These are phyloP conservation scores for Sporothrix euskadiensis DNA, from an alignment of 2,329 filamentous ascomycete species.

Conservation along the genomic window DNA sequence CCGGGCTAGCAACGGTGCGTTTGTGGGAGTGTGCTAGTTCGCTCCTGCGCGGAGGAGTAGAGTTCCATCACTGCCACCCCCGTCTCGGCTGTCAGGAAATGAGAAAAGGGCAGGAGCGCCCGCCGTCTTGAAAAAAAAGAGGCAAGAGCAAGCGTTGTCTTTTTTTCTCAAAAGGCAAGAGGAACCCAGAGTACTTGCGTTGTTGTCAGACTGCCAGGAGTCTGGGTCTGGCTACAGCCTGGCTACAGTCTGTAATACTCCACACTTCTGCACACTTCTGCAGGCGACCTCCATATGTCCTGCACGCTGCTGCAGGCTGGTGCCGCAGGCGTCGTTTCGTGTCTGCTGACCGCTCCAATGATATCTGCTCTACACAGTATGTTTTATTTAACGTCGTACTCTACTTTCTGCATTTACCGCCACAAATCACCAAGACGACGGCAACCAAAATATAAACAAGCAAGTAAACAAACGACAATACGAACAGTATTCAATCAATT, in stretches of 20 bases:
- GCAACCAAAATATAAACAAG: constrained; percentile 1
- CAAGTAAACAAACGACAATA: constrained; percentile 20
- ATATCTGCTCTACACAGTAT: too few relatives aligned
- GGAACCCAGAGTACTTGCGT: background rate
- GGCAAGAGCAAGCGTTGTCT: background rate
- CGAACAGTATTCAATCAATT: constrained; percentile 13
- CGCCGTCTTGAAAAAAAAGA: background rate
- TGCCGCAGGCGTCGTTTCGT: constrained; percentile 15
- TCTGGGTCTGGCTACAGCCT: too few relatives aligned
- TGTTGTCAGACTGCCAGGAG: background rate
- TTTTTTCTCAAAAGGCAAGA: background rate
- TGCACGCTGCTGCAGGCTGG: constrained; percentile 14
- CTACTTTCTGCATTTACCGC: background rate
- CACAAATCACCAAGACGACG: constrained; percentile 28
- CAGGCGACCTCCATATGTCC: background rate
- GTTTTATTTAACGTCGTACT: too few relatives aligned
- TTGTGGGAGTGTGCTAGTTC: background rate
- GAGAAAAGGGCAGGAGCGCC: background rate
- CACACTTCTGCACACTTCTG: constrained; percentile 8
- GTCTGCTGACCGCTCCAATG: constrained; percentile 21
- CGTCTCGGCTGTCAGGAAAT: constrained; percentile 10
- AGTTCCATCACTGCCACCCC: constrained; percentile 11
- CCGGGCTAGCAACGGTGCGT: background rate
- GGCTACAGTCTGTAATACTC: background rate
- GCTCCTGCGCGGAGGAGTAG: background rate